Evolutionary conservation across 2,329 filamentous ascomycete species (phyloP).

Genomic region (Diplodia corticola): DNA sequence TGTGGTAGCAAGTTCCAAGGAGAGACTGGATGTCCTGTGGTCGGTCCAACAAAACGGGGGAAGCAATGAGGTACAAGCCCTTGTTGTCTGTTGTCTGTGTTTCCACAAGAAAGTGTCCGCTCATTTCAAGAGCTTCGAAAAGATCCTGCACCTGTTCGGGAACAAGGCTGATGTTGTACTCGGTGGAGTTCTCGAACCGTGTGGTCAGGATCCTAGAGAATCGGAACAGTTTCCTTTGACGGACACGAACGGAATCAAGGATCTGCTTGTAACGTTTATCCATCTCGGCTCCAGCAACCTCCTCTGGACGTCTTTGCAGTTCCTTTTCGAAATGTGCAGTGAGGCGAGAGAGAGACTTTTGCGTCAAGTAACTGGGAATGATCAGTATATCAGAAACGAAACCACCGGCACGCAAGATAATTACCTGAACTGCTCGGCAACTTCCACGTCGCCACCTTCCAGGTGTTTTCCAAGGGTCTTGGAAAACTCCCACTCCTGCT

Average conservation of each 20-base stretch:
- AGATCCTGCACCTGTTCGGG: slow-evolving; percentile 71
- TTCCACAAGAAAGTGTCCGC: slow-evolving; percentile 85
- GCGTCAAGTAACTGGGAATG: slow-evolving; percentile 69
- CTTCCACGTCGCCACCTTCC: slow-evolving; percentile 92
- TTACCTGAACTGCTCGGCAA: slow-evolving; percentile 90
- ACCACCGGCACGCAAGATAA: slow-evolving; percentile 5
- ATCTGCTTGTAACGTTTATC: slow-evolving; percentile 96
- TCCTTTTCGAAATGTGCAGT: slow-evolving; percentile 92
- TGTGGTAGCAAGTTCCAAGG: slow-evolving; percentile 74
- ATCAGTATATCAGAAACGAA: slow-evolving; percentile 25
- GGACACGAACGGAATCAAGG: slow-evolving; percentile 90
- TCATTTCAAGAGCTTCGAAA: slow-evolving; percentile 75
- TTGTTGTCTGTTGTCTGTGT: slow-evolving; percentile 60
- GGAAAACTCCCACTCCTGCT: slow-evolving; percentile 97
- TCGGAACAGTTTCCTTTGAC: slow-evolving; percentile 93
- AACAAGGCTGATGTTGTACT: slow-evolving; percentile 81
- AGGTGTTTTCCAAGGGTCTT: slow-evolving; percentile 90
- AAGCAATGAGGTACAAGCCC: slow-evolving; percentile 81
- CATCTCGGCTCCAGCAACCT: slow-evolving; percentile 78
- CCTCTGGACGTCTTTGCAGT: slow-evolving; percentile 78
- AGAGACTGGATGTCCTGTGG: slow-evolving; percentile 83
- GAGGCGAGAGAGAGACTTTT: slow-evolving; percentile 84
- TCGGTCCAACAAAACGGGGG: slow-evolving; percentile 72
- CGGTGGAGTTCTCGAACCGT: slow-evolving; percentile 93
- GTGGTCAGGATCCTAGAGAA: slow-evolving; percentile 90